A percentile compares a stretch with the other conserved stretches of the same genome.
Evolutionary conservation across 305 asterid species (phyloP).

Genomic region (Solanum hybrid): DNA sequence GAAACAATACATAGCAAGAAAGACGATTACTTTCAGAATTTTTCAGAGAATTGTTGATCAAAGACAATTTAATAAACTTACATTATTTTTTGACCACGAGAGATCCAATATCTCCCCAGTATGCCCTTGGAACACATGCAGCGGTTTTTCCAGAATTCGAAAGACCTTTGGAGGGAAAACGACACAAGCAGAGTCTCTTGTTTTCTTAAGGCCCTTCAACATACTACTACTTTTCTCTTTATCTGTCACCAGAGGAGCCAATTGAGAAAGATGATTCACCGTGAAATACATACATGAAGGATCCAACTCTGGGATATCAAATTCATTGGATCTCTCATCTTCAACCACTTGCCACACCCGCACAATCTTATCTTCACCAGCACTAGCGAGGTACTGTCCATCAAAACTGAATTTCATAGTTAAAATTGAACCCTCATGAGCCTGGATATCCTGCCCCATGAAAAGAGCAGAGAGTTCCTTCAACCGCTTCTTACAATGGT

Average conservation of each 20-base stretch:
- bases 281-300: constrained; percentile 80
- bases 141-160: constrained; percentile 62
- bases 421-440: constrained; percentile 77
- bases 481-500: constrained; percentile 34
- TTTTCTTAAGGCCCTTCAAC: constrained; percentile 34
- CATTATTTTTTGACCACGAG: constrained; percentile 82
- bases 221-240: constrained; percentile 42
- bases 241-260: constrained; percentile 47
- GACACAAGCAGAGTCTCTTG: constrained; percentile 76
- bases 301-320: constrained; percentile 57
- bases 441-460: constrained; percentile 66
- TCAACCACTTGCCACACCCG: constrained; percentile 82
- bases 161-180: constrained; percentile 79
- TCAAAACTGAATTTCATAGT: constrained; percentile 82
- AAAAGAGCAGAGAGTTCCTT: constrained; percentile 87
- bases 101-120: constrained; percentile 68
- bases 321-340: constrained; percentile 58
- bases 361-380: constrained; percentile 77
- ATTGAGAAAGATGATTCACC: constrained; percentile 57
- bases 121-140: constrained; percentile 76
- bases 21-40: neutral
- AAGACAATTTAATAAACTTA: constrained; percentile 22
- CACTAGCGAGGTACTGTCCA: constrained; percentile 80
- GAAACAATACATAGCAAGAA: constrained; percentile 12
- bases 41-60: neutral